Evolutionary conservation across 495 filamentous ascomycete species (phyloP).

Genomic region (Hypoxylon trugodes): DNA sequence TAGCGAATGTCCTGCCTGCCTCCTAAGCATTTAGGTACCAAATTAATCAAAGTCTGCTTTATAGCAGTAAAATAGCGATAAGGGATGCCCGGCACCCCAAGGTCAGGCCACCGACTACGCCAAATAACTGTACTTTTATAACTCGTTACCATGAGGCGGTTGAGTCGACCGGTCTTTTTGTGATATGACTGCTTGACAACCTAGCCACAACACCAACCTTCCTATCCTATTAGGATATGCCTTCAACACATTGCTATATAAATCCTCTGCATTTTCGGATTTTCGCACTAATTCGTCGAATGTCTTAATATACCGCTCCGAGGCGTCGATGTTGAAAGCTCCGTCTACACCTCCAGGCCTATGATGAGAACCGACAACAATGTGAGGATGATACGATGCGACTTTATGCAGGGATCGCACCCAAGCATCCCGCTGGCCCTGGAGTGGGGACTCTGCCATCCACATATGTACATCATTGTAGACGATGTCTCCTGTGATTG

Average conservation of each 20-base stretch:
- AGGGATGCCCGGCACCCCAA: no score
- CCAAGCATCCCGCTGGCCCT: slow-evolving; percentile 44
- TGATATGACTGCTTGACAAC: slow-evolving; percentile 25
- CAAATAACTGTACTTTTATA: no score
- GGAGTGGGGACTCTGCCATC: slow-evolving; percentile 43
- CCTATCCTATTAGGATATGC: slow-evolving; percentile 30
- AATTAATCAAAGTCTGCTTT: no score
- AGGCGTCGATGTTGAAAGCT: slow-evolving; percentile 33
- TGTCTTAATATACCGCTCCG: slow-evolving; percentile 42
- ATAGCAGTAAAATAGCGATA: no score
- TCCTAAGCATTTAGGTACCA: no score
- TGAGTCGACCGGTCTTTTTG: neutral
- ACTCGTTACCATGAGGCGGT: no score
- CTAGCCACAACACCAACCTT: slow-evolving; percentile 33
- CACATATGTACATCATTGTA: slow-evolving; percentile 50
- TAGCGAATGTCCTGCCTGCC: no score
- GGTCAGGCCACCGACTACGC: no score
- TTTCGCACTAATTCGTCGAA: slow-evolving; percentile 3
- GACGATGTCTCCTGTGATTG: slow-evolving; percentile 46
- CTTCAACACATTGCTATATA: slow-evolving; percentile 30
- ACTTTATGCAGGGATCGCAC: slow-evolving; percentile 45
- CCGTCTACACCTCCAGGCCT: slow-evolving; percentile 38
- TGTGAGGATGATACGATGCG: slow-evolving; percentile 39
- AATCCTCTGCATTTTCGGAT: slow-evolving; percentile 13
- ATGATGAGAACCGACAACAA: slow-evolving; percentile 48